Conservation (phyloP, 768 basidiomycete species). For the Podaxis sp. region DNA sequence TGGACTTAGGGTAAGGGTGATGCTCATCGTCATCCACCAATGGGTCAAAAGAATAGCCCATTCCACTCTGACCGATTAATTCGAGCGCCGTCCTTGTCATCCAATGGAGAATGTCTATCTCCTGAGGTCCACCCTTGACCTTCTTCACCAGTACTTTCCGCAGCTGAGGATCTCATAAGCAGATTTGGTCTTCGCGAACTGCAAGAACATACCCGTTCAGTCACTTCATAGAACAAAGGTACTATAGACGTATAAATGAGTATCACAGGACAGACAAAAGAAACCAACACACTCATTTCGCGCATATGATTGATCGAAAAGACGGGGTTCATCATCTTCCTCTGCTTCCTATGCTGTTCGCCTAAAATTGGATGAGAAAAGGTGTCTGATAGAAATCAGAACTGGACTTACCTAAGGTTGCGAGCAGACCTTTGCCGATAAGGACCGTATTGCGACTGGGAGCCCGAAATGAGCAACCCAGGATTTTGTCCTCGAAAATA, state of each 20-base stretch:
- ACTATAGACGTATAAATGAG: slow-evolving; percentile 16
- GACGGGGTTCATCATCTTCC: slow-evolving; percentile 37
- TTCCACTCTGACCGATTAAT: slow-evolving; percentile 28
- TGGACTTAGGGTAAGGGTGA: slow-evolving; percentile 30
- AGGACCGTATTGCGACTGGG: not conserved
- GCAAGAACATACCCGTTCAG: slow-evolving; percentile 18
- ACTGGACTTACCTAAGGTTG: slow-evolving; percentile 16
- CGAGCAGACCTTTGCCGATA: slow-evolving; percentile 21
- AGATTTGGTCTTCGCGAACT: not conserved
- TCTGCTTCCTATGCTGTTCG: slow-evolving; percentile 33
- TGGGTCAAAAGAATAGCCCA: slow-evolving; percentile 30
- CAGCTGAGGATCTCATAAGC: too few relatives aligned
- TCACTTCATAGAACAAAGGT: slow-evolving; percentile 27
- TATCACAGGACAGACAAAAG: not conserved
- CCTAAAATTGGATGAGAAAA: slow-evolving; percentile 19
- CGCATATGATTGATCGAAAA: slow-evolving; percentile 35
- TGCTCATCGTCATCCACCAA: slow-evolving; percentile 25
- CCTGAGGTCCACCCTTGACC: slow-evolving; percentile 23
- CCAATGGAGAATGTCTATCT: slow-evolving; percentile 23
- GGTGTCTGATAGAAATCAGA: too few relatives aligned
- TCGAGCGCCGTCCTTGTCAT: slow-evolving; percentile 29
- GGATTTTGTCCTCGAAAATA: too few relatives aligned
- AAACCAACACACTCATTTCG: slow-evolving; percentile 17
- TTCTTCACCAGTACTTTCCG: slow-evolving; percentile 1
- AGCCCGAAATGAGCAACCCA: too few relatives aligned